Conservation (phyloP, 805 yeast species). For the Ogataea chonburiensis region DNA sequence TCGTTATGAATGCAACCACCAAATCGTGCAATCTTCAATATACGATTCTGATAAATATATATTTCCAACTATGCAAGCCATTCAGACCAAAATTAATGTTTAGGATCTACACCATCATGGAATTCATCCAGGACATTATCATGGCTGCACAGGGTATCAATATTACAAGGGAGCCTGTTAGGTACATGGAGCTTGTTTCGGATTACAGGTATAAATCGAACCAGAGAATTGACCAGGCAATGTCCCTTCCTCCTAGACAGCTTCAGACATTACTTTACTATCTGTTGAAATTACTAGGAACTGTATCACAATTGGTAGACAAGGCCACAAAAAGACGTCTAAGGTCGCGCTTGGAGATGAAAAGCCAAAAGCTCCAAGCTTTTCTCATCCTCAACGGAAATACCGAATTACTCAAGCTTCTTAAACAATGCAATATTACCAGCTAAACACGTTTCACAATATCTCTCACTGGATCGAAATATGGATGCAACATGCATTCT, state of each 20-base stretch:
- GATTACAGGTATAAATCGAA: conserved; percentile 7
- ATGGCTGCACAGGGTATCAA: conserved; percentile 9
- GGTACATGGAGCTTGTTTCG: conserved; percentile 17
- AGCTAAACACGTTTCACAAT: conserved; percentile 3
- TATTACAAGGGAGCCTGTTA: conserved; percentile 1
- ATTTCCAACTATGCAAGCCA: conserved; percentile 4
- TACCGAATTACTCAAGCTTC: conserved; percentile 13
- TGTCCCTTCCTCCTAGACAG: conserved; percentile 7
- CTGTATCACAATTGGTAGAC: conserved; percentile 6
- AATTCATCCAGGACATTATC: conserved; percentile 17
- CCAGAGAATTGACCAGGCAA: conserved; percentile 5
- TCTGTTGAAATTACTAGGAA: conserved; percentile 9
- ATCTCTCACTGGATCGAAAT: conserved; percentile 34
- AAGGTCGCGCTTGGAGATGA: conserved; percentile 2
- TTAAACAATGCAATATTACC: conserved; percentile 10
- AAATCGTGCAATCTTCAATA: conserved; percentile 6
- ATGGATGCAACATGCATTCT: conserved; percentile 78
- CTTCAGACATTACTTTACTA: conserved; percentile 18
- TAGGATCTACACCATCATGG: conserved; percentile 11
- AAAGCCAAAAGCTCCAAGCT: conserved; percentile 16
- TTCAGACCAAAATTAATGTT: conserved; percentile 6
- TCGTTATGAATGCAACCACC: conserved; percentile 8
- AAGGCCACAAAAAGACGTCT: conserved; percentile 6
- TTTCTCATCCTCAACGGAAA: conserved; percentile 20
- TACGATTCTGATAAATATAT: conserved; percentile 10